phyloP scores from a whole-genome alignment of 2,329 filamentous ascomycete genomes.

The Beauveria bassiana region DNA sequence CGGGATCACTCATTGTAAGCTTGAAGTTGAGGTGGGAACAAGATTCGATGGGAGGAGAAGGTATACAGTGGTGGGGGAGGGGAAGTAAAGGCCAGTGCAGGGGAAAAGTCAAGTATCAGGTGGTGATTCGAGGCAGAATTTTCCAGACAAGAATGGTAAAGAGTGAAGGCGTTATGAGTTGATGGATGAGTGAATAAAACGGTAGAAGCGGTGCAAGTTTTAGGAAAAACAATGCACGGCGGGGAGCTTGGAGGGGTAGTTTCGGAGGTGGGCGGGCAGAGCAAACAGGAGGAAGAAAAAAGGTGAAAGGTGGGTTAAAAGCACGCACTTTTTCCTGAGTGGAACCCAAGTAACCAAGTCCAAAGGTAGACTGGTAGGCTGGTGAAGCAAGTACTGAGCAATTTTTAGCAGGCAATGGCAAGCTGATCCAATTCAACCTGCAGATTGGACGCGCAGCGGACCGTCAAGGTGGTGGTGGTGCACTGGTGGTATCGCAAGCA shows the following conservation, averaged over 20 bases:
- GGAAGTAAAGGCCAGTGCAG: background rate
- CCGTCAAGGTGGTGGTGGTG: background rate
- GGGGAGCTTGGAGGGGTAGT: conserved; percentile 2
- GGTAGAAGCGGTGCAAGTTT: background rate
- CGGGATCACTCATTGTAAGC: conserved; percentile 22
- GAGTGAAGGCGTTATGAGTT: conserved; percentile 2
- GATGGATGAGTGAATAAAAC: conserved; percentile 9
- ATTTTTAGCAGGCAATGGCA: background rate
- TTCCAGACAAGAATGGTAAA: background rate
- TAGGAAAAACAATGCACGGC: background rate
- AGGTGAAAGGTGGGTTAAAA: conserved; percentile 1
- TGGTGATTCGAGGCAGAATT: conserved; percentile 6
- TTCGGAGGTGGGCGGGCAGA: background rate
- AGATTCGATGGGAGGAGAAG: background rate
- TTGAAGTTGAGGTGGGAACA: background rate
- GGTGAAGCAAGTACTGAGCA: background rate
- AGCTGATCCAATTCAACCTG: background rate
- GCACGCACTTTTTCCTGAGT: conserved; percentile 7
- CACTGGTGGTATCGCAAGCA: background rate
- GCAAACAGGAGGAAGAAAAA: background rate
- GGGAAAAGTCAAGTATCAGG: background rate
- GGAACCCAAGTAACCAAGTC: background rate
- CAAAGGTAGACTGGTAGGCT: background rate
- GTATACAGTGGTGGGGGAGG: background rate
- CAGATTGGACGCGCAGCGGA: background rate